Percentiles rank a stretch among this genome's conserved stretches.
phyloP scores from a whole-genome alignment of 805 yeast species.

The Candida insectalens region DNA sequence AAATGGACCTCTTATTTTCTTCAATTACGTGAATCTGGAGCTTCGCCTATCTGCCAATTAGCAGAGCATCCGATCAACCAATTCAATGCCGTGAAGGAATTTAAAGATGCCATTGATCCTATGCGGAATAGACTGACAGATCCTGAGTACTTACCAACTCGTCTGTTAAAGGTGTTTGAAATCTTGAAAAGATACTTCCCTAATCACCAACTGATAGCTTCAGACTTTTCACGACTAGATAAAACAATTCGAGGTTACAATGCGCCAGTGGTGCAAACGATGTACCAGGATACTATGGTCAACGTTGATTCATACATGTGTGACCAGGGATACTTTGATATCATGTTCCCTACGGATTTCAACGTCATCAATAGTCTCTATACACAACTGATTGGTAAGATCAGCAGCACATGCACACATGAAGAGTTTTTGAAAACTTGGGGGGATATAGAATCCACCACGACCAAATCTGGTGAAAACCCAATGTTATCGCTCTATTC shows the following conservation, averaged over 20 bases:
- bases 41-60: constrained; percentile 22
- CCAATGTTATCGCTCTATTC: constrained; percentile 73
- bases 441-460: constrained; percentile 61
- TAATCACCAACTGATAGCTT: constrained; percentile 59
- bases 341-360: constrained; percentile 81
- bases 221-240: constrained; percentile 57
- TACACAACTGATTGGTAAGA: constrained; percentile 50
- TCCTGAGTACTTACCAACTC: constrained; percentile 78
- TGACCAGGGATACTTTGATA: constrained; percentile 80
- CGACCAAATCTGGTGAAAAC: constrained; percentile 70
- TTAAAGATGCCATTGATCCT: constrained; percentile 49
- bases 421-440: constrained; percentile 55
- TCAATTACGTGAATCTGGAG: constrained; percentile 41
- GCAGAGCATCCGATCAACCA: constrained; percentile 52
- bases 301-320: constrained; percentile 69
- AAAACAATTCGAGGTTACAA: constrained; percentile 46
- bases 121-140: constrained; percentile 56
- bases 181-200: constrained; percentile 60
- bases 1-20: constrained; percentile 46
- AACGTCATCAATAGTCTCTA: constrained; percentile 51
- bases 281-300: constrained; percentile 56
- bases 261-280: constrained; percentile 76
- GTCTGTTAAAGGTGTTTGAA: constrained; percentile 55
- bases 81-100: constrained; percentile 29
- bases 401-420: constrained; percentile 46